A percentile compares a stretch with the other conserved stretches of the same genome.
Conservation (phyloP, 148 eudicot species). For the Rhododendron simsii region DNA sequence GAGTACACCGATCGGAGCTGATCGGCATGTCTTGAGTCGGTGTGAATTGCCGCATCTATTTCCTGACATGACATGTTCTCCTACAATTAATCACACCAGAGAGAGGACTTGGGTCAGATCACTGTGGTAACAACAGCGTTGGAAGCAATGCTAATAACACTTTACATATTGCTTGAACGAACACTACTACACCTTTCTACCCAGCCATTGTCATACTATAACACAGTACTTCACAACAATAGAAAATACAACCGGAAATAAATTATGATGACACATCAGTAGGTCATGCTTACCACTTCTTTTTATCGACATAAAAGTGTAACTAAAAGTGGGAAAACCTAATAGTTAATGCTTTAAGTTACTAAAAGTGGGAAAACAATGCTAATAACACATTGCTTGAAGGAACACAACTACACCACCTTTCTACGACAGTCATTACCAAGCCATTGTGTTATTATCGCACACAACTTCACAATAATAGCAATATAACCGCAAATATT, state of each 20-base stretch:
- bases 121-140: neutral
- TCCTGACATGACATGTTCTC: conserved; percentile 69
- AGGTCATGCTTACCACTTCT: neutral
- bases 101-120: neutral
- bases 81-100: conserved; percentile 29
- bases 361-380: neutral
- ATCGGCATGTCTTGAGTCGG: conserved; percentile 87
- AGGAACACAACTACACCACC: conserved; percentile 4
- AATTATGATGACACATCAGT: neutral
- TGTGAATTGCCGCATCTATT: conserved; percentile 80
- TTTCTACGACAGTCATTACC: neutral
- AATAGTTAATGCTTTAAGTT: neutral
- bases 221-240: neutral
- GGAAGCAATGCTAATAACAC: neutral
- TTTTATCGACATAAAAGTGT: neutral
- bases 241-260: neutral
- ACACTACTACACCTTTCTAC: conserved; percentile 8
- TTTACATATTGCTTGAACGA: neutral
- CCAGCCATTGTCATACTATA: neutral
- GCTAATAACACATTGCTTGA: neutral
- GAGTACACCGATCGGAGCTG: conserved; percentile 65
- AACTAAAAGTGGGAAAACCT: neutral
- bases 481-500: neutral
- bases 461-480: neutral
- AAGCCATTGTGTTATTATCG: neutral